Percentiles rank a stretch among this genome's conserved stretches.
Evolutionary conservation across 2,329 filamentous ascomycete genomes (phyloP).

Genomic region (Xylaria sp.): DNA sequence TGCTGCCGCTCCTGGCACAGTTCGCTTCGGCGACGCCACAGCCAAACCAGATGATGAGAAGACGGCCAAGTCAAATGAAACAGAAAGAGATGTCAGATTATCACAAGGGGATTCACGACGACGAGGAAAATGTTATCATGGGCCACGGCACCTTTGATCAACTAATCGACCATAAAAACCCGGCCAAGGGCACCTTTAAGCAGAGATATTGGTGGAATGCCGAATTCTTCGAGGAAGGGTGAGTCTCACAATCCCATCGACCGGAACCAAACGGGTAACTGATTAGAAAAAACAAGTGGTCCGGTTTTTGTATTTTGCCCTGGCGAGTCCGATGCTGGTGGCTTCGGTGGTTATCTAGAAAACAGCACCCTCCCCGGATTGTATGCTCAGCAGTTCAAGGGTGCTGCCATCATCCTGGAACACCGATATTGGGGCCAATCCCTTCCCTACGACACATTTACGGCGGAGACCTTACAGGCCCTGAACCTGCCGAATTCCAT

Average conservation of each 20-base stretch:
- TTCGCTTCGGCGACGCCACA: conserved; percentile 1
- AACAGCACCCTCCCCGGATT: conserved; percentile 18
- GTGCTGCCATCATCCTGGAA: conserved; percentile 21
- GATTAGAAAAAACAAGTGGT: conserved; percentile 10
- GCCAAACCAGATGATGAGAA: conserved; percentile 2
- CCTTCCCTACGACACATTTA: conserved; percentile 18
- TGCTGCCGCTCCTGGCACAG: conserved; percentile 11
- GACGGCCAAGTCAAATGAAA: conserved; percentile 8
- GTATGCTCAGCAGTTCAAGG: conserved; percentile 21
- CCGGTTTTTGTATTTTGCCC: conserved; percentile 23
- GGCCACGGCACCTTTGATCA: conserved; percentile 17
- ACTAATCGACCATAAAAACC: conserved; percentile 13
- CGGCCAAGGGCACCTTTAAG: conserved; percentile 14
- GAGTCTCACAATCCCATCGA: background rate
- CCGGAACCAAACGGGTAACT: background rate
- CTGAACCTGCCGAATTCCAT: conserved; percentile 29
- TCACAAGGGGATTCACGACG: background rate
- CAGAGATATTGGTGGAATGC: conserved; percentile 19
- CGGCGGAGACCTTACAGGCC: conserved; percentile 23
- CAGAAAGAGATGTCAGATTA: conserved; percentile 1
- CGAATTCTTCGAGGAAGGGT: conserved; percentile 22
- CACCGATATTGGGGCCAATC: conserved; percentile 24
- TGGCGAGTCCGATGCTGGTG: conserved; percentile 17
- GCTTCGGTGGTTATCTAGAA: conserved; percentile 15
- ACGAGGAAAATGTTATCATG: conserved; percentile 7